A percentile compares a stretch with the other conserved stretches of the same genome.
Evolutionary conservation across 1,139 yeast genomes (phyloP).

Genomic region (Candida tropicalis): DNA sequence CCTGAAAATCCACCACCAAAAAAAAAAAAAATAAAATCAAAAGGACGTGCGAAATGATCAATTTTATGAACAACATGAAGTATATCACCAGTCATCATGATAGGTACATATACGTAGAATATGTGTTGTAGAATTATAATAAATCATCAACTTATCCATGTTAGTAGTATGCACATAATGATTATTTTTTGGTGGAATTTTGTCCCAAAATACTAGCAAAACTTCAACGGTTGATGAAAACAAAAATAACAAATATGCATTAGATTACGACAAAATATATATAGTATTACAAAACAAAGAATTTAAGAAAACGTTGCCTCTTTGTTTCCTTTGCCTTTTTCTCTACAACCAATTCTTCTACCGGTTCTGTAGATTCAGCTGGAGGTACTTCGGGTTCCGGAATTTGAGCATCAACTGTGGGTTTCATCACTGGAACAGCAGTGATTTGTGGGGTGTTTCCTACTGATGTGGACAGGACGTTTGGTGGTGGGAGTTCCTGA

Average conservation of each 20-base stretch:
- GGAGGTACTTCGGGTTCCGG: not conserved
- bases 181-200: no score
- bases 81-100: no score
- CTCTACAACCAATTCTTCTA: not conserved
- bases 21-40: not conserved
- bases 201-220: no score
- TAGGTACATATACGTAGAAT: no score
- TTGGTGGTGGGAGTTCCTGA: not conserved
- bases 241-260: no score
- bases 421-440: not conserved
- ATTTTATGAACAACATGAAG: no score
- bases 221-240: no score
- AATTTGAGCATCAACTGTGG: not conserved
- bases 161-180: no score
- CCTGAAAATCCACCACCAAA: no score
- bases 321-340: not conserved
- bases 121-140: no score
- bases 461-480: not conserved
- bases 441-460: slow-evolving; percentile 1
- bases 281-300: slow-evolving; percentile 2
- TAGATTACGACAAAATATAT: not conserved
- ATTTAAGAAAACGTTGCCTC: slow-evolving; percentile 2
- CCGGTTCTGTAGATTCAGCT: not conserved
- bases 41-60: no score
- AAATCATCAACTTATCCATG: no score